Percentiles rank a stretch among this genome's conserved stretches.
Evolutionary conservation across 1,139 yeast genomes (phyloP).

Genomic region (Hyphopichia khmerensis): DNA sequence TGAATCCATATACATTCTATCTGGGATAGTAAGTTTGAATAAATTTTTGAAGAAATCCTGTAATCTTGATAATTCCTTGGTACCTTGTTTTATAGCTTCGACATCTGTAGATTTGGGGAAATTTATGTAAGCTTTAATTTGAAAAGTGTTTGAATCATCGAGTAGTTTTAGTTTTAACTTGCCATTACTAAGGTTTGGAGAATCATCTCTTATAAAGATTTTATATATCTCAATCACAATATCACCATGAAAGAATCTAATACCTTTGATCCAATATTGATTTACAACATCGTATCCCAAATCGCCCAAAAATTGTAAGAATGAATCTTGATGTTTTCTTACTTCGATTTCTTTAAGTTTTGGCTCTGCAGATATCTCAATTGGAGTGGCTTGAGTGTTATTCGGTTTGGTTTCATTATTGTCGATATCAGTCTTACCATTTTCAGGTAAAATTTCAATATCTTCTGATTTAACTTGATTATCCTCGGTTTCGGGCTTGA

Average conservation of each 20-base stretch:
- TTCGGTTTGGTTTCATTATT: background rate
- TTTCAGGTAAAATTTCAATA: too few relatives aligned
- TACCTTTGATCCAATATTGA: conserved; percentile 68
- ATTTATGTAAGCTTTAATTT: conserved; percentile 67
- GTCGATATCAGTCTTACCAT: conserved; percentile 1
- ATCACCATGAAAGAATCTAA: conserved; percentile 63
- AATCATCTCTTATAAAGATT: conserved; percentile 44
- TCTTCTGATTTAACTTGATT: too few relatives aligned
- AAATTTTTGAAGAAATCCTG: conserved; percentile 68
- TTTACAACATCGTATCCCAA: conserved; percentile 70
- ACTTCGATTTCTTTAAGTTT: conserved; percentile 3
- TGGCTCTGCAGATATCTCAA: background rate
- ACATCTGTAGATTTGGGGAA: conserved; percentile 74
- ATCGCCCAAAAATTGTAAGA: conserved; percentile 53
- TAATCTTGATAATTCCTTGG: conserved; percentile 57
- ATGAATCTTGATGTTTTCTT: conserved; percentile 31
- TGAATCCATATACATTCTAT: conserved; percentile 77
- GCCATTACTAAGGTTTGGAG: conserved; percentile 8
- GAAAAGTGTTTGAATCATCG: conserved; percentile 57
- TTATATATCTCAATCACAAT: conserved; percentile 61
- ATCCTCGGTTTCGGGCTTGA: too few relatives aligned
- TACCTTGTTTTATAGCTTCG: conserved; percentile 66
- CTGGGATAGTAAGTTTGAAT: conserved; percentile 70
- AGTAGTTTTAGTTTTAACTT: conserved; percentile 42
- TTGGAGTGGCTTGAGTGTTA: conserved; percentile 2